Conservation (phyloP, 805 yeast species). For the Torulaspora gathmanii region DNA sequence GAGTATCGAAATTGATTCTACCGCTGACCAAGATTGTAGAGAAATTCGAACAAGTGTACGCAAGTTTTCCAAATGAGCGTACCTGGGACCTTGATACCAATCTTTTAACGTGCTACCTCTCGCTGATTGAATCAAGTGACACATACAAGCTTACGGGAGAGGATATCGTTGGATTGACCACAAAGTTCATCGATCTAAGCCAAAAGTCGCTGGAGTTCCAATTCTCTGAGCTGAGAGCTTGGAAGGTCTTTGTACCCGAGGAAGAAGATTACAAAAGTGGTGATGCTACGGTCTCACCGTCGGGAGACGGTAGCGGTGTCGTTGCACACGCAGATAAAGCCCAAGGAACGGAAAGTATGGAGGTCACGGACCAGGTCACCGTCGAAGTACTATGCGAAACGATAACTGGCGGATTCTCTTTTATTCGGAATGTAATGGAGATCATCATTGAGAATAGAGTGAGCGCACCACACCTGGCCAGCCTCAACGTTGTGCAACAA, state of each 20-base stretch:
- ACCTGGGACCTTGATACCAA: constrained; percentile 36
- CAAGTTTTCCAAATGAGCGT: constrained; percentile 13
- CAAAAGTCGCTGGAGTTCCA: constrained; percentile 18
- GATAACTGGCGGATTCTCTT: constrained; percentile 19
- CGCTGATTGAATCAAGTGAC: constrained; percentile 23
- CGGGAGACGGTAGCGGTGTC: constrained; percentile 21
- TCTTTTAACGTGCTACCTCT: constrained; percentile 27
- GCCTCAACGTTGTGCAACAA: constrained; percentile 19
- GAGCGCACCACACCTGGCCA: constrained; percentile 2
- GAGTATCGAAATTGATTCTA: constrained; percentile 13
- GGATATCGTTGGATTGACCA: constrained; percentile 15
- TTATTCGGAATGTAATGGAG: constrained; percentile 22
- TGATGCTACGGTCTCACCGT: not conserved
- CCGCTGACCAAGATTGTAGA: constrained; percentile 20
- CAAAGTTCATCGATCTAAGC: constrained; percentile 18
- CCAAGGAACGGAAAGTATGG: constrained; percentile 19
- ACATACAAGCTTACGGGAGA: constrained; percentile 13
- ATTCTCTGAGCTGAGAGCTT: constrained; percentile 17
- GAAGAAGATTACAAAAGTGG: not conserved
- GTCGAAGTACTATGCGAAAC: constrained; percentile 24
- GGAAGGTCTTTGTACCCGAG: not conserved
- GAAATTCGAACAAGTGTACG: constrained; percentile 22
- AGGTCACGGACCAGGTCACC: constrained; percentile 30
- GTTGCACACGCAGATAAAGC: constrained; percentile 5
- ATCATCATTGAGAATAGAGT: constrained; percentile 14